Conservation (phyloP, 805 yeast species). For the Cephaloascus albidus region DNA sequence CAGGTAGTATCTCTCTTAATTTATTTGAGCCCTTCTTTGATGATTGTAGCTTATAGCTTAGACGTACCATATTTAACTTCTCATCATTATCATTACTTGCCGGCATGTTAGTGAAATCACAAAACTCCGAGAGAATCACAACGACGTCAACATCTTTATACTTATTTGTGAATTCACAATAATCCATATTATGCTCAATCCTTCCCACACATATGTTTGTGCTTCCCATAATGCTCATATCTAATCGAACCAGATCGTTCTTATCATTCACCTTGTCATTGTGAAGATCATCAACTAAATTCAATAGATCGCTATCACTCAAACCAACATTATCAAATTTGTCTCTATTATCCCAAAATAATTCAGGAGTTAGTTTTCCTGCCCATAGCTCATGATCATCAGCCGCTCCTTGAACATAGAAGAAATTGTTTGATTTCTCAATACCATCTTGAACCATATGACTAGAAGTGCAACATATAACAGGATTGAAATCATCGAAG, state of each 20-base stretch:
- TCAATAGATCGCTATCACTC: conserved; percentile 18
- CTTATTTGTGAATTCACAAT: conserved; percentile 2
- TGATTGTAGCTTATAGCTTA: conserved; percentile 14
- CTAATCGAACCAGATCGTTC: neutral
- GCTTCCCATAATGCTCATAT: neutral
- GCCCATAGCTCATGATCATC: conserved; percentile 93
- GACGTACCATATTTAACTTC: conserved; percentile 3
- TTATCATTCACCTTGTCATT: neutral
- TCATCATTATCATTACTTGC: neutral
- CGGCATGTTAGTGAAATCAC: conserved; percentile 2
- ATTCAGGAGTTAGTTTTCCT: conserved; percentile 36
- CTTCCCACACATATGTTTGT: neutral
- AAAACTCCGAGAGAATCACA: conserved; percentile 5
- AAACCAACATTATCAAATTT: conserved; percentile 13
- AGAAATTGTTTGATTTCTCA: conserved; percentile 16
- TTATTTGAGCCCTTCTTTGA: conserved; percentile 62
- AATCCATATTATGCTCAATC: neutral
- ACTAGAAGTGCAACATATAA: conserved; percentile 55
- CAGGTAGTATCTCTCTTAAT: conserved; percentile 38
- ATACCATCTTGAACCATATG: conserved; percentile 51
- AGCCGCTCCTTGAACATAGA: conserved; percentile 87
- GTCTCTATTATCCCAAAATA: conserved; percentile 45
- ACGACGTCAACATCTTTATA: conserved; percentile 4
- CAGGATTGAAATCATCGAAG: conserved; percentile 24
- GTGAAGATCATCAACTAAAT: neutral